Evolutionary conservation across 2,329 filamentous ascomycete species (phyloP), one percentile per base, ranked within the genome.

Genomic region (Talaromyces sp.): DNA sequence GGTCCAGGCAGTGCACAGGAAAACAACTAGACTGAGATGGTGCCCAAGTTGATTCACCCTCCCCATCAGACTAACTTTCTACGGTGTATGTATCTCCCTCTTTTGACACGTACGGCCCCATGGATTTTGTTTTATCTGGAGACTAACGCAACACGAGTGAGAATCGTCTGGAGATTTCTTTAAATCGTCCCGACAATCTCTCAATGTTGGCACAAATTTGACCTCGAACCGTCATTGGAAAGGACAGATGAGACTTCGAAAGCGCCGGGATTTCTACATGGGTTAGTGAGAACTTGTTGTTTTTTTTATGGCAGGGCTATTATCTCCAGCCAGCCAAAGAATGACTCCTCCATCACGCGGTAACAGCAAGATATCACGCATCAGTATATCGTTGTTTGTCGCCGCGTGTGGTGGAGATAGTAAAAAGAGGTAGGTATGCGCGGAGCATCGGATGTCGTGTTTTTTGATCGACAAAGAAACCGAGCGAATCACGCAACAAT

Each of bases 241-340:
- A 68, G 71, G 74, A 76, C 68, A 65, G 66, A 78, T 73, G 71
- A 78, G 75, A 73, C 76, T 78, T 78, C 76, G 76, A 78, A 73
- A 67, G 70, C 77, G 76, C 76, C 76, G 57, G 63, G 6, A 22
- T 32, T 53, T 17, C 49, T 39, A 39, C 36, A 39, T 39, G 36
- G 15, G 36, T 39, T 39, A 39, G 36, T 17, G 32, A 33, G 32
- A 33, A 33, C 10, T 33, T 22, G 22, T 33, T 33, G 32, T 2
- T 33, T 11, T 36, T 17, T 17, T 17, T 6, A 36, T 36, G 33
- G 15, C 44, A 49, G 22, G 4, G 13, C 22, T 22, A 15, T 9
- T 15, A 44, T 44, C 39, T 17, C 17, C 19, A 53, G 27, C 49
- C 49, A 53, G 11, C 9, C 13, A 13, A 49, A 27, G 25, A 27